Evolutionary conservation across 1,139 yeast genomes (phyloP).

Genomic region (Yamadazyma kanchanaburiensis): DNA sequence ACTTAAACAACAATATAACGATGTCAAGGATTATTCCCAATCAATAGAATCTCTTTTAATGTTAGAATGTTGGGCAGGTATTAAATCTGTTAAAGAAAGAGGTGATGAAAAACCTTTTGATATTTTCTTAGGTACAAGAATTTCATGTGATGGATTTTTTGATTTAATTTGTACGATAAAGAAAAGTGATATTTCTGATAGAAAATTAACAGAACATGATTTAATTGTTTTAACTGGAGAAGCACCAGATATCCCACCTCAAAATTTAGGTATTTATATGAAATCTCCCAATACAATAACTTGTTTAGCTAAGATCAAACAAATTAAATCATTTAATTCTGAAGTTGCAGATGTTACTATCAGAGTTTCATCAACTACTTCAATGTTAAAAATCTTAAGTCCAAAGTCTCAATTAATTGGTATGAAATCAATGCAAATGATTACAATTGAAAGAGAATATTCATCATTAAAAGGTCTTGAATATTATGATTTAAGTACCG

Average conservation of each 20-base stretch:
- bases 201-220: constrained; percentile 71
- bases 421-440: constrained; percentile 78
- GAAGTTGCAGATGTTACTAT: constrained; percentile 73
- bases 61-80: constrained; percentile 93
- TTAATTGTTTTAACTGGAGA: constrained; percentile 47
- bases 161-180: constrained; percentile 82
- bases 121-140: constrained; percentile 70
- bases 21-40: constrained; percentile 61
- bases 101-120: constrained; percentile 64
- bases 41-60: constrained; percentile 77
- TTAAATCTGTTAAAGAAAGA: constrained; percentile 68
- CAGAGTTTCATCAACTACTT: constrained; percentile 54
- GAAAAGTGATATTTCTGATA: constrained; percentile 46
- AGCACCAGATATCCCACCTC: neutral
- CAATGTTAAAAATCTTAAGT: constrained; percentile 53
- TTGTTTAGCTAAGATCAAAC: constrained; percentile 78
- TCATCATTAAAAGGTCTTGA: constrained; percentile 78
- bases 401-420: constrained; percentile 65
- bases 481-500: constrained; percentile 68
- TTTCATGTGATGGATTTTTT: constrained; percentile 81
- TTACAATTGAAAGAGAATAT: constrained; percentile 90
- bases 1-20: constrained; percentile 42
- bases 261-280: constrained; percentile 19
- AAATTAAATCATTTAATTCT: constrained; percentile 61
- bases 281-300: constrained; percentile 29